phyloP scores from a whole-genome alignment of 768 basidiomycete species.

The Agaricus bisporus region DNA sequence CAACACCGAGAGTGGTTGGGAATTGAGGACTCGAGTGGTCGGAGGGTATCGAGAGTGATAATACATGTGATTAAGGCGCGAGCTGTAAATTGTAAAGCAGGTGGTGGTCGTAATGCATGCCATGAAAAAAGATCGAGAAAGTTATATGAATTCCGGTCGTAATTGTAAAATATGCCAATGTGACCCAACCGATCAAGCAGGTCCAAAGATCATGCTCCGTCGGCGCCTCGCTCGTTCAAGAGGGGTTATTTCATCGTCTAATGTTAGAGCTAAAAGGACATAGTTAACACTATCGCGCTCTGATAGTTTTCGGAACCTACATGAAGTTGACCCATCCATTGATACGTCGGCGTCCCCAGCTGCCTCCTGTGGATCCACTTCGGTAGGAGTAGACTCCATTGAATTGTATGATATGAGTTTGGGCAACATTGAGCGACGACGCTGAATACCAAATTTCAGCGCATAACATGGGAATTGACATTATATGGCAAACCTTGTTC shows the following conservation, averaged over 20 bases:
- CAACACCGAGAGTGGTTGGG: background rate
- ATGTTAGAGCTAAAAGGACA: conserved; percentile 27
- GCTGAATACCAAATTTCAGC: conserved; percentile 30
- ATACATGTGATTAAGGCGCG: conserved; percentile 1
- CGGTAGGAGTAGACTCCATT: conserved; percentile 14
- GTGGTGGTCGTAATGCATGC: background rate
- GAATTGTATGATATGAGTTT: conserved; percentile 37
- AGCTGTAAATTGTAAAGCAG: background rate
- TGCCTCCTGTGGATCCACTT: conserved; percentile 21
- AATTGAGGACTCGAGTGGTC: background rate
- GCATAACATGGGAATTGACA: background rate
- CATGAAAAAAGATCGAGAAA: background rate
- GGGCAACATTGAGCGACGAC: conserved; percentile 70
- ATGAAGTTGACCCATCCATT: conserved; percentile 39
- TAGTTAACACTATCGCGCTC: conserved; percentile 11
- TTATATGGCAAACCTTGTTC: conserved; percentile 46
- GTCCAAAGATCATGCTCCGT: conserved; percentile 28
- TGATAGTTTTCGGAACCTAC: conserved; percentile 23
- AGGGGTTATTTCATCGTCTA: conserved; percentile 57
- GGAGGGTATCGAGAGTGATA: background rate
- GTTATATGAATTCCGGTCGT: background rate
- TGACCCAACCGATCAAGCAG: conserved; percentile 16
- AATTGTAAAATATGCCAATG: too few species aligned
- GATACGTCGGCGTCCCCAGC: conserved; percentile 31
- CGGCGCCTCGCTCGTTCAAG: conserved; percentile 62